Evolutionary conservation across 2,329 filamentous ascomycete genomes (phyloP), one percentile per base, ranked within the genome.

Genomic region (Leptographium galeiforme): DNA sequence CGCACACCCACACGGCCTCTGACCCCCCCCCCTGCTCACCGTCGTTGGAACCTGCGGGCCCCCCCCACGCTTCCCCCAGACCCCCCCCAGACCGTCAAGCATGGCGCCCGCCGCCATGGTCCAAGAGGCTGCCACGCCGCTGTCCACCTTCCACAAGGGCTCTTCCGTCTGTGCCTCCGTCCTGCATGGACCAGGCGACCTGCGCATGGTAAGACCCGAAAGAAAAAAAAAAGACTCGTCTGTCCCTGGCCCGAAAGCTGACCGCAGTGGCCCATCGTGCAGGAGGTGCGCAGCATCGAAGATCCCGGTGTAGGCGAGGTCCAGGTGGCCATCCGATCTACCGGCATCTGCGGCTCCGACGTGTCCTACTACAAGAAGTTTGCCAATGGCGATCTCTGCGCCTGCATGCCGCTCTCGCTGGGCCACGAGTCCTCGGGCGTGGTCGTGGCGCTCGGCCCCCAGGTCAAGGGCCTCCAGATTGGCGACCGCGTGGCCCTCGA

Each of bases 291-390:
- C 61, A 72, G 54, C 40, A 71, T 81, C 39, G 69, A 73, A 46
- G 68, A 71, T 10, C 75, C 75, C 8, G 64, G 62, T 30, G 57
- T 61, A 32, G 75, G 72, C 53, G 81, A 85, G 62, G 72, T 86
- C 53, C 82, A 85, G 66, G 74, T 85, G 61, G 73, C 78, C 59
- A 72, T 86, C 64, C 78, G 77, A 61, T 75, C 78, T 8, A 85
- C 82, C 30, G 82, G 82, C 40, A 81, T 86, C 60, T 86, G 82
- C 64, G 82, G 82, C 53, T 85, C 81, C 8, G 82, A 86, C 65
- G 77, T 85, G 52, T 80, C 79, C 52, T 86, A 86, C 66, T 86
- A 84, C 70, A 84, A 79, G 64, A 84, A 84, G 61, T 85, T 84
- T 62, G 79, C 81, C 66, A 86, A 86, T 62, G 82, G 82, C 47